Conservation (phyloP, 345 rosid genomes). For the Linum trigynum region DNA sequence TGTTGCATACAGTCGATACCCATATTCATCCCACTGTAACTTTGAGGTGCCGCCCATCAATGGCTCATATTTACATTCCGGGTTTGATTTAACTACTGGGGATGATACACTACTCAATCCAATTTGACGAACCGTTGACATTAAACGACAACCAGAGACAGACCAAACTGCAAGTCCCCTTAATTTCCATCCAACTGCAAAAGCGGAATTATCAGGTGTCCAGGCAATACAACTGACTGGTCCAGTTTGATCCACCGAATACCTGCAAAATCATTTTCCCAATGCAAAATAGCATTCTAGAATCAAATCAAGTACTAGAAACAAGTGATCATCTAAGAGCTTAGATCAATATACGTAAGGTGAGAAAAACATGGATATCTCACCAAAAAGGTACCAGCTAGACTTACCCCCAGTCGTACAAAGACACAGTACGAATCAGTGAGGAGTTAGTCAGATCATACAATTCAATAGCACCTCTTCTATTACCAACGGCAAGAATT, state of each 20-base stretch:
- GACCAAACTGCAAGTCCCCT: slow-evolving; percentile 99
- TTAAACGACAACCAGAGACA: slow-evolving; percentile 90
- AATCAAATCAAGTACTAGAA: neutral
- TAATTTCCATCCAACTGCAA: slow-evolving; percentile 97
- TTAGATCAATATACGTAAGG: neutral
- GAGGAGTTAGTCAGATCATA: slow-evolving; percentile 65
- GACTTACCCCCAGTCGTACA: slow-evolving; percentile 94
- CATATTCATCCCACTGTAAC: slow-evolving; percentile 96
- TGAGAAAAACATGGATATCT: neutral
- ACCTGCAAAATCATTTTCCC: slow-evolving; percentile 39
- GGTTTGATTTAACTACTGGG: slow-evolving; percentile 59
- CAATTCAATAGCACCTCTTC: slow-evolving; percentile 75
- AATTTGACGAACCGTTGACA: slow-evolving; percentile 95
- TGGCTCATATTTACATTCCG: slow-evolving; percentile 76
- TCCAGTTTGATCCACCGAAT: slow-evolving; percentile 86
- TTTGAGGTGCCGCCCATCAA: slow-evolving; percentile 76
- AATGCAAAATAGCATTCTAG: neutral
- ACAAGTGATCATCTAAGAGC: slow-evolving; percentile 6
- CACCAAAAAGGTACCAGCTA: neutral
- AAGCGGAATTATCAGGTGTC: slow-evolving; percentile 98
- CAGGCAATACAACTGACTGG: slow-evolving; percentile 85
- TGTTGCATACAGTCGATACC: slow-evolving; percentile 78
- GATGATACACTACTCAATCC: slow-evolving; percentile 80
- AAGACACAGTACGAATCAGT: slow-evolving; percentile 69
- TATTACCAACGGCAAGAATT: slow-evolving; percentile 92